phyloP scores from a whole-genome alignment of 192 early-diverging fungal species.

The Umbelopsis isabellina region DNA sequence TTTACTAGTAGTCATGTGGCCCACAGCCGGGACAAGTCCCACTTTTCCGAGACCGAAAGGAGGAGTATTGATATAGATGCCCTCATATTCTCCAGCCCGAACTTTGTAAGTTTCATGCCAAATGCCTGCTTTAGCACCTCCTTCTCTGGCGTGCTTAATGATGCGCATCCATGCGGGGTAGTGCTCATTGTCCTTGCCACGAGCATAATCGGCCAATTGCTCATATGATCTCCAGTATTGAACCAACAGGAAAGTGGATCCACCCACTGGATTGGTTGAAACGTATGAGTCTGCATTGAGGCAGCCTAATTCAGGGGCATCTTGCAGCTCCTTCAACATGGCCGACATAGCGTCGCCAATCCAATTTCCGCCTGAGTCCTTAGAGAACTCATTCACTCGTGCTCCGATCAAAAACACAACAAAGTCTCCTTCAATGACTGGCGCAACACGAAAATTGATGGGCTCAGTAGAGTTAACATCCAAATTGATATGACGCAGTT shows the following conservation, averaged over 20 bases:
- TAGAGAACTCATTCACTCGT: not conserved
- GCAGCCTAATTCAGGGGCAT: not conserved
- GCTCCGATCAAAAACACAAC: slow-evolving; percentile 4
- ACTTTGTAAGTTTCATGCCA: slow-evolving; percentile 12
- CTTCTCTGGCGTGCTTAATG: not conserved
- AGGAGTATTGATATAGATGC: slow-evolving; percentile 12
- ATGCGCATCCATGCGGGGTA: slow-evolving; percentile 15
- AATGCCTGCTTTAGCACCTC: not conserved
- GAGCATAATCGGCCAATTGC: not conserved
- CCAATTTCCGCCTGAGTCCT: not conserved
- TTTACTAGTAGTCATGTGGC: not conserved
- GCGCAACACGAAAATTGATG: not conserved
- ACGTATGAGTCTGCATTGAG: not conserved
- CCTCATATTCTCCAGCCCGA: slow-evolving; percentile 2
- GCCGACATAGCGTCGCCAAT: not conserved
- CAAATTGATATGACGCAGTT: not conserved
- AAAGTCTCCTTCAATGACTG: slow-evolving; percentile 13
- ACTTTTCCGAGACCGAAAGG: not conserved
- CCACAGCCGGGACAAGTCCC: not conserved
- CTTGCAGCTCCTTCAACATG: slow-evolving; percentile 1
- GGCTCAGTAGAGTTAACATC: not conserved
- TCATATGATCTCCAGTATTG: slow-evolving; percentile 19
- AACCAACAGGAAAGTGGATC: not conserved
- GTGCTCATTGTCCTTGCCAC: not conserved
- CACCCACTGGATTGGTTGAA: not conserved